Base-by-base conservation (phyloP, 768 basidiomycete genomes). In the Lepiota subincarnata region DNA sequence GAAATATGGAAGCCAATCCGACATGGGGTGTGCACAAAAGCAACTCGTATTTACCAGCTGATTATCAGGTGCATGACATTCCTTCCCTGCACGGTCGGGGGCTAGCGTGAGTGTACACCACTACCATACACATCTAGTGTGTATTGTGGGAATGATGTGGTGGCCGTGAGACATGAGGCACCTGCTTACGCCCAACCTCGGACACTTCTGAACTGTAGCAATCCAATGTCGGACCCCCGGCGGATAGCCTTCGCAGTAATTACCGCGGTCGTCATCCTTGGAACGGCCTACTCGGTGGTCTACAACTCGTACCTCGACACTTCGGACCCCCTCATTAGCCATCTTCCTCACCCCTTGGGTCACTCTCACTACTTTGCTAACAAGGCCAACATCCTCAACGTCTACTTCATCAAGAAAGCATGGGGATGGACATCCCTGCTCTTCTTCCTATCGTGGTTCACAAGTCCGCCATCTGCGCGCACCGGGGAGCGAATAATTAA, bases 371-470 rank as follows among this genome's bases (percentile, higher is more conserved):
- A 84, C 69, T 92, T 92, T 62, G 92, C 94, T 10, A 77, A 73
- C 60, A 95, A 95, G 67, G 69, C 77, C 59, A 98, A 94, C 64
- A 45, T 79, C 1, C 76, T 98, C 64, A 98, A 98, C 64, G 77
- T 85, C 53, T 72, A 81, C 61, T 95, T 96, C 70, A 91, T 95
- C 65, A 98, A 98, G 71, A 76, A 81, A 48, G 83, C 87, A 19
- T 97, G 96, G 94, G 91, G 72, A 0, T 97, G 94, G 93, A 94
- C 93, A 1, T 77, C 89, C 6, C 74, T 73, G 31, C 74, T 80
- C 0, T 92, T 90, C 61, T 62, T 84, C 50, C 60, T 78, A 50
- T 72, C 78, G 20, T 87, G 79, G 76, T 24, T 76, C 46, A 84
- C 87, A 1, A 78, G 79, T 57, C 80, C 86, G 4, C 65, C 72